Conservation (phyloP, 345 rosid genomes). For the Clarkia xantiana region DNA sequence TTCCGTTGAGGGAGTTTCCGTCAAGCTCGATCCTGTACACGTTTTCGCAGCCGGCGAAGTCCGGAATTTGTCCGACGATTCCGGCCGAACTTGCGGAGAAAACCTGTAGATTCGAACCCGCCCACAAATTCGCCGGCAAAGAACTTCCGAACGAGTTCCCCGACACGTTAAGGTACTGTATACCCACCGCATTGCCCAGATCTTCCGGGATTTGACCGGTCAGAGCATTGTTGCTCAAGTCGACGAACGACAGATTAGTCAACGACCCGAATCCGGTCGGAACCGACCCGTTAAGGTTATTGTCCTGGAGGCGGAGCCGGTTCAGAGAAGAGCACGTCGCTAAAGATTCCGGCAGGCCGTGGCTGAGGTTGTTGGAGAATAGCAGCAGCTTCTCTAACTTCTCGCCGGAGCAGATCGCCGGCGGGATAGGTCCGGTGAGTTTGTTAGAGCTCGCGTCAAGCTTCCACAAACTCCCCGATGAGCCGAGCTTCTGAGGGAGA, state of each 20-base stretch:
- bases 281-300: constrained; percentile 50
- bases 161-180: constrained; percentile 71
- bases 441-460: constrained; percentile 71
- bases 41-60: constrained; percentile 48
- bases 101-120: constrained; percentile 46
- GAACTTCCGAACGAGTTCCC: constrained; percentile 31
- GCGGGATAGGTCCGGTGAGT: constrained; percentile 62
- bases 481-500: constrained; percentile 65
- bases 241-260: constrained; percentile 50
- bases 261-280: constrained; percentile 59
- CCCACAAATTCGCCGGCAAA: constrained; percentile 56
- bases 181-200: constrained; percentile 38
- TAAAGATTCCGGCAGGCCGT: constrained; percentile 37
- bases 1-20: constrained; percentile 54
- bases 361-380: constrained; percentile 55
- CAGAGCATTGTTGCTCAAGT: constrained; percentile 61
- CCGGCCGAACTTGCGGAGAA: constrained; percentile 54
- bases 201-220: constrained; percentile 54
- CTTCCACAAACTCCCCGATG: constrained; percentile 37
- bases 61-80: constrained; percentile 50
- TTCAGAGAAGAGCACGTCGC: constrained; percentile 44
- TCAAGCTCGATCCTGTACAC: constrained; percentile 73
- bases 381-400: constrained; percentile 66
- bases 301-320: constrained; percentile 59
- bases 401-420: constrained; percentile 60